Conservation (phyloP, 2,329 filamentous ascomycete species). For the Cordyceps cateniannulata region DNA sequence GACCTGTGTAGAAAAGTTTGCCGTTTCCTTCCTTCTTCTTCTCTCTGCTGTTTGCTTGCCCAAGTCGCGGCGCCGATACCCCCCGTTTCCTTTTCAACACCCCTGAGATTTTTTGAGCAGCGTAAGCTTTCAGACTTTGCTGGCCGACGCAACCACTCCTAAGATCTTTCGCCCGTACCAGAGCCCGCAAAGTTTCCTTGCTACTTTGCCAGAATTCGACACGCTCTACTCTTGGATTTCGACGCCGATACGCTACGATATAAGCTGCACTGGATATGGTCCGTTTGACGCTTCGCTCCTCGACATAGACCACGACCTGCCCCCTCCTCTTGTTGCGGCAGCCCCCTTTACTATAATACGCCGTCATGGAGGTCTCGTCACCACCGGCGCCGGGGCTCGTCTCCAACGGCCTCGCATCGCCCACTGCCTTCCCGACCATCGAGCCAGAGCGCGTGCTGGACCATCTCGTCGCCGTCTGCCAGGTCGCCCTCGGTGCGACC, state of each 20-base stretch:
- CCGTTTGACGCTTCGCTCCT: slow-evolving; percentile 1
- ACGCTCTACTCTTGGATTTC: neutral
- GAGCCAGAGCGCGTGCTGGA: slow-evolving; percentile 66
- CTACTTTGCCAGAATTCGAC: neutral
- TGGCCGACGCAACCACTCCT: neutral
- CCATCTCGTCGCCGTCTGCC: slow-evolving; percentile 63
- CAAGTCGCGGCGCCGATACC: slow-evolving; percentile 11
- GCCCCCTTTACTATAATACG: neutral
- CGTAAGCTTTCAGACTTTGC: slow-evolving; percentile 1
- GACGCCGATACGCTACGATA: neutral
- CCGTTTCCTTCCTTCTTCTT: neutral
- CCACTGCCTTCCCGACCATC: slow-evolving; percentile 46
- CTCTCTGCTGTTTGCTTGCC: neutral
- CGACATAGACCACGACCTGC: slow-evolving; percentile 1
- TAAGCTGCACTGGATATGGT: slow-evolving; percentile 8
- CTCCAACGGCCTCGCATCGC: slow-evolving; percentile 39
- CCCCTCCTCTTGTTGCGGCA: neutral
- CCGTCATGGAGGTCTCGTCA: slow-evolving; percentile 48
- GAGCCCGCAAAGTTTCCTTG: neutral
- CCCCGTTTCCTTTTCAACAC: slow-evolving; percentile 9
- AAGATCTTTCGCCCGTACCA: neutral
- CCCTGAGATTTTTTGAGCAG: slow-evolving; percentile 9
- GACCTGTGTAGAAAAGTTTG: neutral
- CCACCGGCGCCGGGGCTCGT: slow-evolving; percentile 36
- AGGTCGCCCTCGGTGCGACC: slow-evolving; percentile 67